Evolutionary conservation across 345 rosid genomes (phyloP).

Genomic region (Salix caprea): DNA sequence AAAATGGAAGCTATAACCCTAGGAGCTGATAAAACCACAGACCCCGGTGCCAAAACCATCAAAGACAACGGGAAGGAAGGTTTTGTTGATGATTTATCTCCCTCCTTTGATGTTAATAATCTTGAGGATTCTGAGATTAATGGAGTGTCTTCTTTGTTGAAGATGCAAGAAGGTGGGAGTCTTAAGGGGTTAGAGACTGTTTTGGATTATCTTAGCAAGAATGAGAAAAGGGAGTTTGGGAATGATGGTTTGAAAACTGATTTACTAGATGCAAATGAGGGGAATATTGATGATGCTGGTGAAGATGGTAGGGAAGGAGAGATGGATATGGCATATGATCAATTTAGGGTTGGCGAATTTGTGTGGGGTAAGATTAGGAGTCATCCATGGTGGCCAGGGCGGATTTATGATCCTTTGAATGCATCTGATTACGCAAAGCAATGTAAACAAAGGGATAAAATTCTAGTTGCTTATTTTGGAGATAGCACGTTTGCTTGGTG

Average conservation of each 20-base stretch:
- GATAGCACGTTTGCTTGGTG: slow-evolving; percentile 95
- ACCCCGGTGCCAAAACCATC: neutral
- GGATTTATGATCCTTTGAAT: slow-evolving; percentile 61
- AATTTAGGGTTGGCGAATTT: slow-evolving; percentile 70
- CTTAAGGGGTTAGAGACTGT: slow-evolving; percentile 31
- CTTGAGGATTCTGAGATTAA: slow-evolving; percentile 60
- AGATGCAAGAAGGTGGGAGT: slow-evolving; percentile 41
- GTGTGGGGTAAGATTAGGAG: slow-evolving; percentile 93
- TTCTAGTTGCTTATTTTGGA: slow-evolving; percentile 84
- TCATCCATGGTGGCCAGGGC: slow-evolving; percentile 99
- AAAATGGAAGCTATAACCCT: too few relatives aligned
- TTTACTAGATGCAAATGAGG: slow-evolving; percentile 12
- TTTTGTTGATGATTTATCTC: slow-evolving; percentile 3
- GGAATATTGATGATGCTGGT: slow-evolving; percentile 3
- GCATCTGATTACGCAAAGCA: slow-evolving; percentile 71
- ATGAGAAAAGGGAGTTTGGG: slow-evolving; percentile 15
- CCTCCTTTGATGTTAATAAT: slow-evolving; percentile 10
- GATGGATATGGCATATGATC: slow-evolving; percentile 34
- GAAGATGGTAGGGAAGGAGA: slow-evolving; percentile 18
- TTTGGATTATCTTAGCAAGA: slow-evolving; percentile 33
- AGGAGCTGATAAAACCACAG: neutral
- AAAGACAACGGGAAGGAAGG: slow-evolving; percentile 1
- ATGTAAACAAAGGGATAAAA: slow-evolving; percentile 45
- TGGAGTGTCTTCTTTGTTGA: slow-evolving; percentile 62
- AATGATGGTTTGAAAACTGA: neutral